A percentile compares a stretch with the other conserved stretches of the same genome.
These are phyloP conservation scores for Myriosclerotinia duriaeana DNA, from an alignment of 2,329 filamentous ascomycete species.

Conservation along the genomic window DNA sequence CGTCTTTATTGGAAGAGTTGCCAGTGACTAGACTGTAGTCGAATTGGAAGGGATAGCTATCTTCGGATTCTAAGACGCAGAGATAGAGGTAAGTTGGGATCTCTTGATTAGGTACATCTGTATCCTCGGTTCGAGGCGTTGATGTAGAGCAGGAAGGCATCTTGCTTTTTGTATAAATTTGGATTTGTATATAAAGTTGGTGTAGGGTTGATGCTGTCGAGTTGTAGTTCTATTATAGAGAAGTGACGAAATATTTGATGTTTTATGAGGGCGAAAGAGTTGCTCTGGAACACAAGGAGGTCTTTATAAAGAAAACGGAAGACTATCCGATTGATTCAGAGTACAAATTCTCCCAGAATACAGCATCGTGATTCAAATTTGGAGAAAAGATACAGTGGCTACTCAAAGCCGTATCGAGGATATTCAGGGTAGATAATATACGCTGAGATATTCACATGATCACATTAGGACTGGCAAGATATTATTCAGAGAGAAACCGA, in stretches of 20 bases:
- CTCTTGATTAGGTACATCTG: neutral
- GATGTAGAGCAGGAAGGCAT: neutral
- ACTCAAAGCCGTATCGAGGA: no score
- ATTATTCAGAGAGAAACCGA: no score
- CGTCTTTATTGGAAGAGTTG: neutral
- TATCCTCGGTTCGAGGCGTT: neutral
- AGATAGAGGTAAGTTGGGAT: neutral
- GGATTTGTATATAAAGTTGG: no score
- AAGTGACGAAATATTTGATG: neutral
- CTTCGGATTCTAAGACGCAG: neutral
- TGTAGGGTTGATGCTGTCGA: neutral
- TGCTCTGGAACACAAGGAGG: accelerated
- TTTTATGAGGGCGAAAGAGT: neutral
- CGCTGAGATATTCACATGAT: no score
- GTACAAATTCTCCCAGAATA: no score
- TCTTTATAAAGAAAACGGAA: neutral
- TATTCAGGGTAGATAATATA: no score
- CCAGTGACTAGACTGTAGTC: neutral
- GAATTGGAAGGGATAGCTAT: neutral
- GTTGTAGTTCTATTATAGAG: accelerated
- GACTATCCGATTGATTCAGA: neutral
- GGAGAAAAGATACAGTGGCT: no score
- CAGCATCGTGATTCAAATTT: no score
- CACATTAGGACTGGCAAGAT: no score
- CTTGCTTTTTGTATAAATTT: neutral